A percentile compares a stretch with the other conserved stretches of the same genome.
These are phyloP conservation scores for Fraxinus anomala DNA, from an alignment of 257 asterid species.

Conservation along the genomic window DNA sequence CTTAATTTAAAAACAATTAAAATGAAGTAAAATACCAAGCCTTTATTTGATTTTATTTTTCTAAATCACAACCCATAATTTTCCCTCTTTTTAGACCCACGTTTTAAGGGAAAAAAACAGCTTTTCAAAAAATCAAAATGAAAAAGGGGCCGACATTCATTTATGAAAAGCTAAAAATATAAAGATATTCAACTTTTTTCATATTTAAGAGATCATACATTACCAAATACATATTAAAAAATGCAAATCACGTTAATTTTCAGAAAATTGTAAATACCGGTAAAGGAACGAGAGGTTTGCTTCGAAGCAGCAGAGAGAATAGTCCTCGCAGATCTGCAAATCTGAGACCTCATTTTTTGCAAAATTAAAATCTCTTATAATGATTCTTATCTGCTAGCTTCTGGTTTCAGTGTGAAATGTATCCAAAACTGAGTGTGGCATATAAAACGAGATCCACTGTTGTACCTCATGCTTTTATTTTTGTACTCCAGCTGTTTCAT, in stretches of 20 bases:
- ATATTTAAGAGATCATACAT: neutral
- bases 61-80: too few relatives aligned
- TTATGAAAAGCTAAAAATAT: neutral
- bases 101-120: too few relatives aligned
- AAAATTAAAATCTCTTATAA: neutral
- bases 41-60: too few relatives aligned
- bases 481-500: neutral
- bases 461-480: neutral
- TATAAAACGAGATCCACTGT: neutral
- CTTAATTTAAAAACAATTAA: too few relatives aligned
- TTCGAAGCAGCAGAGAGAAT: conserved; percentile 70
- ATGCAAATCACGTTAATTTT: neutral
- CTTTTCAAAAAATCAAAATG: too few relatives aligned
- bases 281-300: conserved; percentile 67
- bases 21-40: too few relatives aligned
- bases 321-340: conserved; percentile 82
- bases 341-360: conserved; percentile 73
- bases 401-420: neutral
- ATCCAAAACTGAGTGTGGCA: neutral
- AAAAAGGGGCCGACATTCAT: neutral
- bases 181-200: neutral
- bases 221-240: neutral
- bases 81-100: too few relatives aligned
- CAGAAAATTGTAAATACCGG: conserved; percentile 47
- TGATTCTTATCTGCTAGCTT: neutral